Conservation (phyloP, 495 filamentous ascomycete genomes). For the Aspergillus avenaceus region DNA sequence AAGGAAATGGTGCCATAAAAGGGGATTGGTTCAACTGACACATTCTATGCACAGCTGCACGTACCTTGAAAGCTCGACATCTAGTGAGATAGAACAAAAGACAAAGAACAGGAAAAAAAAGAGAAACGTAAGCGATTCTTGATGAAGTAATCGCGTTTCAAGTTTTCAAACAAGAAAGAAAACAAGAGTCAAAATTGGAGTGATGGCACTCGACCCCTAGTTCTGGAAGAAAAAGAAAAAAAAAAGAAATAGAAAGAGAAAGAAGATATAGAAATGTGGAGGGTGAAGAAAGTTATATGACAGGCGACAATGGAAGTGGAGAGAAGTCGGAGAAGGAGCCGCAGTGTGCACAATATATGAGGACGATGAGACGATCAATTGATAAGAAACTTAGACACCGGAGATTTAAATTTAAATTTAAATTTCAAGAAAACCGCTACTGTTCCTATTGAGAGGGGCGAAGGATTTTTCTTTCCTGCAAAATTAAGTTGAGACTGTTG, state of each 20-base stretch:
- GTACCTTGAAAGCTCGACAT: slow-evolving; percentile 21
- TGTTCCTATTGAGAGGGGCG: slow-evolving; percentile 9
- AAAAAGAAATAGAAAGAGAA: slow-evolving; percentile 3
- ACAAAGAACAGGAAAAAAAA: too few species aligned
- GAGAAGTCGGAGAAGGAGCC: slow-evolving; percentile 3
- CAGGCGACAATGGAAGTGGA: background rate
- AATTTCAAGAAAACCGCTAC: background rate
- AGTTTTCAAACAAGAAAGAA: background rate
- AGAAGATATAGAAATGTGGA: slow-evolving; percentile 12
- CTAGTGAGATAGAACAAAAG: slow-evolving; percentile 7
- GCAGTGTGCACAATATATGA: slow-evolving; percentile 7
- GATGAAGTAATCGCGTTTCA: background rate
- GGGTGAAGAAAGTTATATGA: slow-evolving; percentile 7
- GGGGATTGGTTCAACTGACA: background rate
- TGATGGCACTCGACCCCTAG: too few species aligned
- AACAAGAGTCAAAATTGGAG: slow-evolving; percentile 2
- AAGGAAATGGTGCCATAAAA: slow-evolving; percentile 11
- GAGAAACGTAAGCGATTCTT: background rate
- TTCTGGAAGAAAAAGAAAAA: background rate
- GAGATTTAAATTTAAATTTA: background rate
- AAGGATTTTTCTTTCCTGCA: background rate
- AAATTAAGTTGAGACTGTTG: background rate
- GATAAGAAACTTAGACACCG: background rate
- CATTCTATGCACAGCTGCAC: background rate
- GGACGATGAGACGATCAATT: background rate